Evolutionary conservation across 1,284 basidiomycete species (phyloP), one percentile per base, ranked within the genome.

Genomic region (Ganoderma lucidum): DNA sequence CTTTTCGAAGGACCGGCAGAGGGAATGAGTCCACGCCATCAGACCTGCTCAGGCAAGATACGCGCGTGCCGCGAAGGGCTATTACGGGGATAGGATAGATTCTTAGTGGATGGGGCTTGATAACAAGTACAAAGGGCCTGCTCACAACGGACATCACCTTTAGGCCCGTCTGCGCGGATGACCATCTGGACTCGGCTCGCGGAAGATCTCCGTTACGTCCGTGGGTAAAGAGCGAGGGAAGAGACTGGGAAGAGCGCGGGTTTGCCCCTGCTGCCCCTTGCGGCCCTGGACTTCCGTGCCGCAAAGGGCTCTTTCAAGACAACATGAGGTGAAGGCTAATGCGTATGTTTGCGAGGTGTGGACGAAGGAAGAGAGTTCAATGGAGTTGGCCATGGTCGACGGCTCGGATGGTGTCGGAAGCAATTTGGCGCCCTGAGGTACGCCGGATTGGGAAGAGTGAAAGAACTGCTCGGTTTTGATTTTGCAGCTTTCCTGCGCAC

Each of bases 181-280:
- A 35, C 56, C 55, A 51, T 51, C 59, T 53, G 39, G 9, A 60
- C 44, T 44, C 63, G 64, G 64, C 37, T 48, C 62, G 64, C 73
- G 80, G 77, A 75, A 66, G 63, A 73, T 56, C 63, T 60, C 70
- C 59, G 64, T 61, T 70, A 67, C 61, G 67, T 60, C 69, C 67
- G 70, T 69, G 69, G 63, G 62, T 70, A 66, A 59, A 39, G n/a
- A 2, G 59, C 28, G n/a, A 41, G 41, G 39, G 59, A 61, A 39
- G n/a, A 2, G 59, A 14, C n/a, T 28, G 41, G 39, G 59, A 61
- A 12, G 23, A 14, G 39, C 59, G 41, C 59, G 28, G 23, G 15
- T 61, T 30, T 41, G n/a, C 39, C 41, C 30, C 15, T 41, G n/a
- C 14, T 15, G 12, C 23, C 37, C 23, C 37, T 61, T 42, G 37